Evolutionary conservation across 495 filamentous ascomycete genomes (phyloP).

Genomic region (Aspergillus avenaceus): DNA sequence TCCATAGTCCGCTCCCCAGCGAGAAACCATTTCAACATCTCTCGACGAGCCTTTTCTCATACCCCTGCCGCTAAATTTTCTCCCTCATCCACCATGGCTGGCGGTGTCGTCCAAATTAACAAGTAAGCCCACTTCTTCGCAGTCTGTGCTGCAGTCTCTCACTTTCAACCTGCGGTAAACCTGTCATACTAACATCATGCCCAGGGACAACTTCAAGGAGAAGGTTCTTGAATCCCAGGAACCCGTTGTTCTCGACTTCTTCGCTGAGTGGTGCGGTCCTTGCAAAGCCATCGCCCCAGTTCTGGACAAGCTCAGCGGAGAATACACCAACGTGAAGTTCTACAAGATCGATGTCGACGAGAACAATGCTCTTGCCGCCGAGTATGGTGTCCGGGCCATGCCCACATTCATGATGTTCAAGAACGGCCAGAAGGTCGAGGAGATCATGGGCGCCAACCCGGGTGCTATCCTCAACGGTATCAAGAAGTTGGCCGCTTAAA

Average conservation of each 20-base stretch:
- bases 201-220: constrained; percentile 54
- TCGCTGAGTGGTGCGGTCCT: constrained; percentile 90
- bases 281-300: constrained; percentile 85
- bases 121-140: too few relatives aligned
- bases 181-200: too few relatives aligned
- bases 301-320: constrained; percentile 58
- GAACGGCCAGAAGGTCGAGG: constrained; percentile 61
- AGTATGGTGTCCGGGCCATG: constrained; percentile 89
- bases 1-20: constrained; percentile 22
- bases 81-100: constrained; percentile 48
- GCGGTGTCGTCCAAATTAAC: constrained; percentile 27
- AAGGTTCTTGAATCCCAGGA: constrained; percentile 34
- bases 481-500: constrained; percentile 19
- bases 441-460: constrained; percentile 84
- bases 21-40: constrained; percentile 16
- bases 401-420: constrained; percentile 90
- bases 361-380: constrained; percentile 67
- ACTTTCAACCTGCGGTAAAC: neutral
- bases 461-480: constrained; percentile 55
- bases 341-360: constrained; percentile 93
- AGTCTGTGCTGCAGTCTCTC: too few relatives aligned
- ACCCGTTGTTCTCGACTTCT: constrained; percentile 79
- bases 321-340: constrained; percentile 59
- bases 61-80: constrained; percentile 38
- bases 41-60: constrained; percentile 26